A percentile compares a stretch with the other conserved stretches of the same genome.
Conservation (phyloP, 1,284 basidiomycete species). For the Polyporus tsugae region DNA sequence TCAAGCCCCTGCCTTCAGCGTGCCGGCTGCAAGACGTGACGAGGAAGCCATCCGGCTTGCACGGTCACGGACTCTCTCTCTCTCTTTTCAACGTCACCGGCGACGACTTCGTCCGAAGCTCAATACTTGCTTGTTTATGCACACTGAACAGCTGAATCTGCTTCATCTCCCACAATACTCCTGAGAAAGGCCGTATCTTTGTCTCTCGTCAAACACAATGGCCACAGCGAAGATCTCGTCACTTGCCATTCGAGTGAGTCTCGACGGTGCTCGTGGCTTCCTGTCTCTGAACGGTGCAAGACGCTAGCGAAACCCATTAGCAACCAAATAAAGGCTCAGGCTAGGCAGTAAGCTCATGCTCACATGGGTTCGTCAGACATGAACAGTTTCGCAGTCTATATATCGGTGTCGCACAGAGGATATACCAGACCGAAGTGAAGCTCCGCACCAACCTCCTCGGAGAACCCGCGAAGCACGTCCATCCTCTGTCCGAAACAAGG, state of each 20-base stretch:
- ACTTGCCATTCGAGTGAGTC: slow-evolving; percentile 69
- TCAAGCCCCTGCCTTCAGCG: background rate
- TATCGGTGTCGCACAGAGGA: slow-evolving; percentile 80
- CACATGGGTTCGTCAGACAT: slow-evolving; percentile 59
- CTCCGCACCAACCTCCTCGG: slow-evolving; percentile 85
- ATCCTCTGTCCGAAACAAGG: slow-evolving; percentile 87
- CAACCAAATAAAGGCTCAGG: slow-evolving; percentile 77
- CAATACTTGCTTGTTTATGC: background rate
- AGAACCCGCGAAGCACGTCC: slow-evolving; percentile 77
- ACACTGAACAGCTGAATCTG: too few relatives aligned
- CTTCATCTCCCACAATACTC: background rate
- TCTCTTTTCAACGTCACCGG: background rate
- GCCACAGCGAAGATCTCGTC: slow-evolving; percentile 75
- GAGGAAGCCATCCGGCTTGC: too few relatives aligned
- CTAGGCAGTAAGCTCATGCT: slow-evolving; percentile 67
- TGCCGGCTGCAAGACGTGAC: slow-evolving; percentile 1
- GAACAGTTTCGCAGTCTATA: slow-evolving; percentile 81
- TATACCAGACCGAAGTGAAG: slow-evolving; percentile 82
- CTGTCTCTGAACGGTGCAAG: slow-evolving; percentile 49
- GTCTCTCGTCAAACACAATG: slow-evolving; percentile 49
- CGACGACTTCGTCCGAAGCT: too few relatives aligned
- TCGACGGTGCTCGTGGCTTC: slow-evolving; percentile 5
- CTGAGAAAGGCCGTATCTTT: background rate
- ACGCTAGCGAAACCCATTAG: slow-evolving; percentile 89
- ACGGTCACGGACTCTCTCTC: too few relatives aligned